Evolutionary conservation across 2,329 filamentous ascomycete species (phyloP), one percentile per base, ranked within the genome.

Genomic region (Penicillium sp.): DNA sequence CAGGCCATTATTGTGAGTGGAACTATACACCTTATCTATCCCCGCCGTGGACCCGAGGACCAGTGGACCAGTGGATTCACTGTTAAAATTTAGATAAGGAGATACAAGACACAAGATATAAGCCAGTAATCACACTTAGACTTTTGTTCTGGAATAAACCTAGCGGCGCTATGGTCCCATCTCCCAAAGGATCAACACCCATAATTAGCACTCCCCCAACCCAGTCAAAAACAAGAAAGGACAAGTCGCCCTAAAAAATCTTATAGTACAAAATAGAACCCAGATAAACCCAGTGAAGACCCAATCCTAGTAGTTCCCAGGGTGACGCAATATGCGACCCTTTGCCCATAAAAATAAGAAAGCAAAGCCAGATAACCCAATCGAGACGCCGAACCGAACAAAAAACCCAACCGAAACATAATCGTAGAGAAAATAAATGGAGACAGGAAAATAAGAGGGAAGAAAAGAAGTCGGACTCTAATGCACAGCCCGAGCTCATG

Each of bases 401-500:
- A 15, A 29, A 46, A 51, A 20, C 42, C 41, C 12, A 35, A 18
- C 41, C 20, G 12, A 40, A 47, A 40, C 37, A 27, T 40, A 25
- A 50, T 50, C 48, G 35, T 42, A 46, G 23, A 44, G 33, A 11
- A 49, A 9, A 43, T 35, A 50, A 45, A 54, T 37, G 48, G 41
- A 49, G 6, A 51, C 6, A 29, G 14, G 22, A 53, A 41, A 47
- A 49, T 25, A 48, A 54, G 33, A 35, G 23, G 51, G 31, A 53
- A 43, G 47, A 35, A 37, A 51, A 41, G 26, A 49, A 53, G 43
- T 53, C 57, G 31, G 57, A 56, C 56, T 37, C 23, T 69, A 69
- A 61, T 65, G 50, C 70, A 72, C 67, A 69, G 41, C 59, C 57
- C 40, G 40, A 15, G 59, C 41, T 63, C 69, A 74, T 33, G 73